These are phyloP conservation scores for Incumbomyces lentus DNA, from an alignment of 2,329 filamentous ascomycete species.

Conservation along the genomic window DNA sequence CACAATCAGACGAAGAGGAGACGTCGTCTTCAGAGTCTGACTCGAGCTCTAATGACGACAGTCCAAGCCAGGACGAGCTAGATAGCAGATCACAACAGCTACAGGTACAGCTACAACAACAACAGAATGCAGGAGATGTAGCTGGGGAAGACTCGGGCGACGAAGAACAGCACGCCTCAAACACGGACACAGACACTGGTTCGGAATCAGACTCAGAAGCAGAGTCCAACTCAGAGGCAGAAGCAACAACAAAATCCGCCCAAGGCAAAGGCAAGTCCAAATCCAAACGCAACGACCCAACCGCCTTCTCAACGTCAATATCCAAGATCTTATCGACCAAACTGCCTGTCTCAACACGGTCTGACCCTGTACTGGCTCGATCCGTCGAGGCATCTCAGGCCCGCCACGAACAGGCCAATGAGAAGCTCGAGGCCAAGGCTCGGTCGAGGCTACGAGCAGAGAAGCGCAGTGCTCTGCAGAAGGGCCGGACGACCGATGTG, in stretches of 20 bases:
- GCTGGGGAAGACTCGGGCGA: slow-evolving; percentile 9
- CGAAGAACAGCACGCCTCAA: slow-evolving; percentile 8
- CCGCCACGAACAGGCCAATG: slow-evolving; percentile 61
- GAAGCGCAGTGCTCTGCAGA: slow-evolving; percentile 68
- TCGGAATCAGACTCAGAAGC: slow-evolving; percentile 20
- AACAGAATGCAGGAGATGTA: slow-evolving; percentile 16
- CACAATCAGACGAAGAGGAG: slow-evolving; percentile 7
- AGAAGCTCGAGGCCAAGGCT: slow-evolving; percentile 71
- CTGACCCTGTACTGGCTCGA: slow-evolving; percentile 84
- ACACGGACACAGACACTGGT: slow-evolving; percentile 22
- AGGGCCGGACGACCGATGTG: slow-evolving; percentile 80
- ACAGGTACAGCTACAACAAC: slow-evolving; percentile 8
- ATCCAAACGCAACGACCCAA: slow-evolving; percentile 78
- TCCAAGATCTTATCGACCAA: slow-evolving; percentile 88
- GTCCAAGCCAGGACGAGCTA: slow-evolving; percentile 14
- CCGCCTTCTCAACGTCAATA: slow-evolving; percentile 84
- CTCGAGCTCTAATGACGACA: neutral
- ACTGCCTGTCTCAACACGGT: slow-evolving; percentile 66
- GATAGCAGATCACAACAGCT: slow-evolving; percentile 9
- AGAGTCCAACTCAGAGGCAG: slow-evolving; percentile 28
- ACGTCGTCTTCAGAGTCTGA: neutral
- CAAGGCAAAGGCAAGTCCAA: slow-evolving; percentile 20
- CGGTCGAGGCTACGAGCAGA: slow-evolving; percentile 68
- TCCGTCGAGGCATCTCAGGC: slow-evolving; percentile 64
- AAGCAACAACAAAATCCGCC: slow-evolving; percentile 28